Conservation (phyloP, 2,329 filamentous ascomycete species). For the Diaporthe batatas region DNA sequence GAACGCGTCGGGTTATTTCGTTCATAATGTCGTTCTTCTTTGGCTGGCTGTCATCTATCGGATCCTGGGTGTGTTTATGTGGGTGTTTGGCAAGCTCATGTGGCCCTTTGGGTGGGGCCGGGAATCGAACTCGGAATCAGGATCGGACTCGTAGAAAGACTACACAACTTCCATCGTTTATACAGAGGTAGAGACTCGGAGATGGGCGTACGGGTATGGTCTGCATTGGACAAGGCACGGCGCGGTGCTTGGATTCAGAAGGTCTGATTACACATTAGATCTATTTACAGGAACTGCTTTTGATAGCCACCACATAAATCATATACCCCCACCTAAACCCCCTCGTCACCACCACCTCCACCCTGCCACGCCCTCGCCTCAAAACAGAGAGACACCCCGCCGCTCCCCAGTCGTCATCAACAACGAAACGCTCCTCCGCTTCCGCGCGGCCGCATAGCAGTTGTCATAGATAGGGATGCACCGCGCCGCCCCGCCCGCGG, state of each 20-base stretch:
- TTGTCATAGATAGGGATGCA: constrained; percentile 35
- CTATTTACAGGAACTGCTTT: constrained; percentile 1
- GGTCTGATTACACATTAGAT: constrained; percentile 25
- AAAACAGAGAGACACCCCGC: too few relatives aligned
- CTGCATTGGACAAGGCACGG: neutral
- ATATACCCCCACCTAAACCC: neutral
- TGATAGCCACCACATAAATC: neutral
- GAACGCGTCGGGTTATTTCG: constrained; percentile 23
- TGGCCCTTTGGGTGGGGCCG: neutral
- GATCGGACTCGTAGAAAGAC: neutral
- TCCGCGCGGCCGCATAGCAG: constrained; percentile 23
- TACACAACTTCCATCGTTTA: neutral
- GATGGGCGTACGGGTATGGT: neutral
- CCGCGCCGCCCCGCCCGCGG: neutral
- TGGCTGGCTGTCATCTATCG: constrained; percentile 37
- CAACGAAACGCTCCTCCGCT: neutral
- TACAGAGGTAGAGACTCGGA: neutral
- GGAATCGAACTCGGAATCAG: neutral
- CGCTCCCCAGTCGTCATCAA: too few relatives aligned
- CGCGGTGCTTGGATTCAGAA: neutral
- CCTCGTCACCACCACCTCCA: neutral
- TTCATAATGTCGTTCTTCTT: constrained; percentile 33
- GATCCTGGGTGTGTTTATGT: constrained; percentile 11
- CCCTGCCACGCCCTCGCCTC: too few relatives aligned
- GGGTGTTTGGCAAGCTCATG: neutral